Evolutionary conservation across 352 stramenopile genomes (phyloP).

Genomic region (Phytophthora meadii): DNA sequence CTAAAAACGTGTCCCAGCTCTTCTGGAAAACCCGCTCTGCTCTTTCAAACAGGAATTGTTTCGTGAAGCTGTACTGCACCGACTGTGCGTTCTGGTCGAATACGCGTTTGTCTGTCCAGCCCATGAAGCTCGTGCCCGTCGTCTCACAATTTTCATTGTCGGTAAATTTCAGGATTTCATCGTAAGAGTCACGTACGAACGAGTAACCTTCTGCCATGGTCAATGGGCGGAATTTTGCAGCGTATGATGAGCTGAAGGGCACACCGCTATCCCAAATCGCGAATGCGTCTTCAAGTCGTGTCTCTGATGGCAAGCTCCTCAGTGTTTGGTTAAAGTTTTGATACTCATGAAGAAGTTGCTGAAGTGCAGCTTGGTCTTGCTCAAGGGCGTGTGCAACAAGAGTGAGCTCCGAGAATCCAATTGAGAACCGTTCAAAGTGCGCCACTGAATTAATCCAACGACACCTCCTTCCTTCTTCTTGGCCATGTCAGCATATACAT

Average conservation of each 20-base stretch:
- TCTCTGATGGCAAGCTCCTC: slow-evolving; percentile 5
- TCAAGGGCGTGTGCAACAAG: slow-evolving; percentile 44
- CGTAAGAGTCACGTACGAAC: slow-evolving; percentile 57
- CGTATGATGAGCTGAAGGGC: slow-evolving; percentile 42
- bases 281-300: slow-evolving; percentile 5
- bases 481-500: slow-evolving; percentile 42
- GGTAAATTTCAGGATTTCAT: slow-evolving; percentile 45
- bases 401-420: slow-evolving; percentile 36
- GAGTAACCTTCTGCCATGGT: slow-evolving; percentile 36
- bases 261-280: slow-evolving; percentile 35
- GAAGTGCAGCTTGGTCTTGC: slow-evolving; percentile 47
- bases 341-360: slow-evolving; percentile 30
- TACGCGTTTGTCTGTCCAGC: slow-evolving; percentile 53
- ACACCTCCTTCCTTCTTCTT: slow-evolving; percentile 16
- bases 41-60: slow-evolving; percentile 38
- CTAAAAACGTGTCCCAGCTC: slow-evolving; percentile 44
- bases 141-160: slow-evolving; percentile 25
- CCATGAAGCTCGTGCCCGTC: slow-evolving; percentile 44
- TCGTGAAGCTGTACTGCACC: slow-evolving; percentile 47
- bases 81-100: slow-evolving; percentile 27
- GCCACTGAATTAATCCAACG: slow-evolving; percentile 15
- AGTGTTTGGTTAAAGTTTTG: slow-evolving; percentile 33
- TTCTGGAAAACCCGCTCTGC: slow-evolving; percentile 37
- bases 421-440: not conserved
- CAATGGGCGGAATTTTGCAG: slow-evolving; percentile 26